These are phyloP conservation scores for Eremochloa ophiuroides DNA, from an alignment of 176 grass and related monocot genomes.

Conservation along the genomic window DNA sequence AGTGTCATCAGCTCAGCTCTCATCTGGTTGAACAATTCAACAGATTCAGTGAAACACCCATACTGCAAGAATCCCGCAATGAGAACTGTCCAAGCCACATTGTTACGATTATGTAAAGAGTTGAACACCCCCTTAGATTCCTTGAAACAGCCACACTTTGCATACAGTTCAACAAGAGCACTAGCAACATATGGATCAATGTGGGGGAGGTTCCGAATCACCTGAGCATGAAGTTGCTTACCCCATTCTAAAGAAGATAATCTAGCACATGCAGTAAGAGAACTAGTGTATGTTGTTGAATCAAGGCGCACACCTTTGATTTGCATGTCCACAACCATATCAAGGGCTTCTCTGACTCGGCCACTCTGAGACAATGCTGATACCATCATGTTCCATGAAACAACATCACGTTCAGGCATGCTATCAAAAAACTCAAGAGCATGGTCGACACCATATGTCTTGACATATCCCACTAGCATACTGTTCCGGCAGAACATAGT, in stretches of 20 bases:
- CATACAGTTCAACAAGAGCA: constrained; percentile 90
- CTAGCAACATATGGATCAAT: constrained; percentile 76
- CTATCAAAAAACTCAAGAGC: constrained; percentile 65
- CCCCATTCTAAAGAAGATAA: constrained; percentile 59
- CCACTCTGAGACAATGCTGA: constrained; percentile 58
- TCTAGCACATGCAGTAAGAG: constrained; percentile 72
- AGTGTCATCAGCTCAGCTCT: constrained; percentile 52
- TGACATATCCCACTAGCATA: constrained; percentile 65
- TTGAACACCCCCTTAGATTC: constrained; percentile 66
- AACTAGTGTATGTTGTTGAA: constrained; percentile 84
- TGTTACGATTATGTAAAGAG: constrained; percentile 45
- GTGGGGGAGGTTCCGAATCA: constrained; percentile 45
- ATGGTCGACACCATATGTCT: constrained; percentile 39
- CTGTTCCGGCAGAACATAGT: constrained; percentile 72
- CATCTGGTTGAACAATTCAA: constrained; percentile 85
- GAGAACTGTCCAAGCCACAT: constrained; percentile 74
- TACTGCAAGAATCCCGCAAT: constrained; percentile 68
- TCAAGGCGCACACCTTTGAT: constrained; percentile 55
- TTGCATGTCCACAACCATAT: constrained; percentile 62
- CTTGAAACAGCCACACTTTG: constrained; percentile 71
- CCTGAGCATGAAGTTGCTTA: constrained; percentile 73
- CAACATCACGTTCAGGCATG: constrained; percentile 74
- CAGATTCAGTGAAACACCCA: constrained; percentile 61
- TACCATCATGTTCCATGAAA: constrained; percentile 93
- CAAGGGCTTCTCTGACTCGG: constrained; percentile 50